Percentiles rank a stretch among this genome's conserved stretches.
Conservation (phyloP, 1,139 yeast species). For the Debaryomyces fabryi region DNA sequence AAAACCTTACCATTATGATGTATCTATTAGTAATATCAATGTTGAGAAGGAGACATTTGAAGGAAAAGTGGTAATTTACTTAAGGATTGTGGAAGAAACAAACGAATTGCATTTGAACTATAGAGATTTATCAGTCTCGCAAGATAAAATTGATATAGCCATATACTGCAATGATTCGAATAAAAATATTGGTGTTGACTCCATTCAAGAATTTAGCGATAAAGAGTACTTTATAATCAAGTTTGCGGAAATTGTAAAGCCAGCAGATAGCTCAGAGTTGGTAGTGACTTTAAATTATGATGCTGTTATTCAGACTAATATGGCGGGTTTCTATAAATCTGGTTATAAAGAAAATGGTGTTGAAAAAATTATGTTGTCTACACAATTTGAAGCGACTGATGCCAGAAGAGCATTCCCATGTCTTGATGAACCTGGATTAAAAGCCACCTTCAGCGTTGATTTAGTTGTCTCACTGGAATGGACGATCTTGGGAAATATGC, state of each 20-base stretch:
- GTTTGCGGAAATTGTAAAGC: conserved; percentile 19
- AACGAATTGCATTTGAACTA: conserved; percentile 46
- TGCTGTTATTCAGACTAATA: conserved; percentile 56
- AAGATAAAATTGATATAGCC: conserved; percentile 17
- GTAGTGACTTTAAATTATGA: conserved; percentile 40
- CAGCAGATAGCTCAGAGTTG: conserved; percentile 18
- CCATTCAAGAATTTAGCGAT: conserved; percentile 23
- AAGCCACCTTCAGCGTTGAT: conserved; percentile 70
- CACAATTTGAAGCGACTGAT: conserved; percentile 87
- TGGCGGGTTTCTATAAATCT: conserved; percentile 85
- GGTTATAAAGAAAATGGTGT: conserved; percentile 64
- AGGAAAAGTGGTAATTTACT: conserved; percentile 46
- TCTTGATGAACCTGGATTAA: conserved; percentile 77
- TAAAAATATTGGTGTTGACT: conserved; percentile 15
- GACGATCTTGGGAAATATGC: conserved; percentile 79
- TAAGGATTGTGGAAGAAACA: conserved; percentile 35
- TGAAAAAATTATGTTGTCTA: conserved; percentile 68
- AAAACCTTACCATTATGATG: conserved; percentile 47
- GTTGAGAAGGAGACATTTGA: conserved; percentile 33
- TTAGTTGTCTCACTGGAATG: conserved; percentile 56
- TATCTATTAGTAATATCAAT: conserved; percentile 42
- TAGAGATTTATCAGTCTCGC: conserved; percentile 33
- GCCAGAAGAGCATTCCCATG: conserved; percentile 87
- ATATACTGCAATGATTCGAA: conserved; percentile 9
- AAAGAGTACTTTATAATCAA: conserved; percentile 33